phyloP scores from a whole-genome alignment of 2,329 filamentous ascomycete species.

The Hypocrella siamensis region DNA sequence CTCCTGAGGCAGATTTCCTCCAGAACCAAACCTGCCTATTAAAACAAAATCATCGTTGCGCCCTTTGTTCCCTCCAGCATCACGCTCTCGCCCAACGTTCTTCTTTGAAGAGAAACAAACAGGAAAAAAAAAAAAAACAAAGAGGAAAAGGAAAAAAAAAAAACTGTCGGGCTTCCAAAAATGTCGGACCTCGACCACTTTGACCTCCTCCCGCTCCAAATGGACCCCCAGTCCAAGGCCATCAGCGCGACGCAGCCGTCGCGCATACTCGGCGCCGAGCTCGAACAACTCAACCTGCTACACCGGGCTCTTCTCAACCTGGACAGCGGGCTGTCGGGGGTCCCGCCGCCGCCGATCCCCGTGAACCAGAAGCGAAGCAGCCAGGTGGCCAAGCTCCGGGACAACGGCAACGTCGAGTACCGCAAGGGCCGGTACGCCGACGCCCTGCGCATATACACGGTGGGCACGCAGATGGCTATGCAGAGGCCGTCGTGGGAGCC shows the following conservation, averaged over 20 bases:
- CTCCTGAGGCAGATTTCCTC: conserved; percentile 5
- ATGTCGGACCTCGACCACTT: conserved; percentile 58
- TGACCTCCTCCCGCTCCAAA: conserved; percentile 62
- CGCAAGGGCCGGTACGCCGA: conserved; percentile 62
- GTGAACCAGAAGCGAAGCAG: conserved; percentile 86
- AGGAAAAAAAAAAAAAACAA: background rate
- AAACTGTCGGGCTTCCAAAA: conserved; percentile 1
- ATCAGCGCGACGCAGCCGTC: conserved; percentile 36
- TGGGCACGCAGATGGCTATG: conserved; percentile 83
- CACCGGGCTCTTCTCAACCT: conserved; percentile 54
- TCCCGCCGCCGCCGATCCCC: conserved; percentile 76
- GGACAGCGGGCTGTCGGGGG: conserved; percentile 38
- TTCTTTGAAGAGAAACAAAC: no score
- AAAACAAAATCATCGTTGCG: background rate
- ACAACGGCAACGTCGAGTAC: conserved; percentile 70
- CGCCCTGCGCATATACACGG: conserved; percentile 65
- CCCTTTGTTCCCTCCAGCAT: no score
- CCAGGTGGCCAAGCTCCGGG: conserved; percentile 79
- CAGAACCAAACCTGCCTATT: background rate
- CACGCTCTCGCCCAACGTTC: no score
- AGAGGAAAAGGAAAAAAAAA: background rate
- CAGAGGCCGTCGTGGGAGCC: conserved; percentile 80
- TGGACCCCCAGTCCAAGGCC: conserved; percentile 71
- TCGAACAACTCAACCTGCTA: conserved; percentile 61
- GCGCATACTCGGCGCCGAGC: conserved; percentile 43